Conservation (phyloP, 345 rosid species). For the Eucalyptus caleyi region DNA sequence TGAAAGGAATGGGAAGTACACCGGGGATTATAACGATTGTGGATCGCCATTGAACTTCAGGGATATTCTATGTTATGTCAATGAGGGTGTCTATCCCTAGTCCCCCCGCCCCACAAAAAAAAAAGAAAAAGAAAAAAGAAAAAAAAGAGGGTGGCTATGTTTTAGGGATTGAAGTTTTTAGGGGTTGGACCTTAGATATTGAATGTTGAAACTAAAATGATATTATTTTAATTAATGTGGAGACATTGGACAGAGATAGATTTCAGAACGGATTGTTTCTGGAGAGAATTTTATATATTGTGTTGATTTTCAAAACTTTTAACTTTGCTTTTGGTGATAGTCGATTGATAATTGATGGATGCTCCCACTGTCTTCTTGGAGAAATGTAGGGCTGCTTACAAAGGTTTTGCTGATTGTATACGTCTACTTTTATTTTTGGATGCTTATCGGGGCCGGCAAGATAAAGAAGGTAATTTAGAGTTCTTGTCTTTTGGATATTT, state of each 20-base stretch:
- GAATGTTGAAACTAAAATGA: background rate
- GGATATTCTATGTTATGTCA: background rate
- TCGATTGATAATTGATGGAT: background rate
- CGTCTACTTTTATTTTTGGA: conserved; percentile 90
- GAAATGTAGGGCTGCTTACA: conserved; percentile 93
- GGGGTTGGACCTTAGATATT: background rate
- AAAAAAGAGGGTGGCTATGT: background rate
- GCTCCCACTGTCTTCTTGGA: conserved; percentile 14
- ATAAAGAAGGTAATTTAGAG: conserved; percentile 64
- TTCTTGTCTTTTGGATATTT: background rate
- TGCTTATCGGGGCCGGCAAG: conserved; percentile 92
- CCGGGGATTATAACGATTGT: background rate
- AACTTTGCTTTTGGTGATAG: background rate
- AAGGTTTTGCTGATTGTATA: conserved; percentile 93
- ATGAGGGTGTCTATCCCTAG: background rate
- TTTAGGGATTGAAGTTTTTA: background rate
- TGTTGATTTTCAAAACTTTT: background rate
- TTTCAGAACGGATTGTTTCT: background rate
- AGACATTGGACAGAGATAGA: background rate
- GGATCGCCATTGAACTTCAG: background rate
- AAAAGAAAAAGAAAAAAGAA: background rate
- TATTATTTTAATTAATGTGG: background rate
- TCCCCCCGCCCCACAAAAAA: too few relatives aligned
- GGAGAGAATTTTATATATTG: background rate
- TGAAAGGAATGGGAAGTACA: background rate